These are phyloP conservation scores for Talaromyces sp. DNA, from an alignment of 2,329 filamentous ascomycete genomes.

Conservation along the genomic window DNA sequence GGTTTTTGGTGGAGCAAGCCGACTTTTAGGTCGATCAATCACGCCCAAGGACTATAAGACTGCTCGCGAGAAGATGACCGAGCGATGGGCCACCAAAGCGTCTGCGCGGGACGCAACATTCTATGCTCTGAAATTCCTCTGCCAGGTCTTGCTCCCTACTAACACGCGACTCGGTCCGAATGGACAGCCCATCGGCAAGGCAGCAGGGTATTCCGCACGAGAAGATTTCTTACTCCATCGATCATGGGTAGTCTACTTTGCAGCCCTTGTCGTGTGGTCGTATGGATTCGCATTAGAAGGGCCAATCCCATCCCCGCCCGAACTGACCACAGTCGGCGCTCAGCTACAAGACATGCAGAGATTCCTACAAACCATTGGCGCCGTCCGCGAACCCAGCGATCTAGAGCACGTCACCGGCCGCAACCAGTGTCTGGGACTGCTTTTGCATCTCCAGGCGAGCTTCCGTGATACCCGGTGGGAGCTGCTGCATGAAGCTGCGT, in stretches of 20 bases:
- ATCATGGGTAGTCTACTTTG: slow-evolving; percentile 94
- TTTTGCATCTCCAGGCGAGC: slow-evolving; percentile 75
- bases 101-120: slow-evolving; percentile 86
- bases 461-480: slow-evolving; percentile 87
- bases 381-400: slow-evolving; percentile 69
- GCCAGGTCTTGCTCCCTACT: slow-evolving; percentile 69
- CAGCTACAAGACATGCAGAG: slow-evolving; percentile 72
- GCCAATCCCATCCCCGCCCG: slow-evolving; percentile 50
- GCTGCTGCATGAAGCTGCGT: slow-evolving; percentile 79
- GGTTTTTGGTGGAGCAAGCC: slow-evolving; percentile 83
- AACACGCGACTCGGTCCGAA: neutral
- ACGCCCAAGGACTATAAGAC: slow-evolving; percentile 74
- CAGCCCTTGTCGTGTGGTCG: slow-evolving; percentile 86
- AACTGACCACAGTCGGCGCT: slow-evolving; percentile 58
- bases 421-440: slow-evolving; percentile 74
- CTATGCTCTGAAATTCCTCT: slow-evolving; percentile 84
- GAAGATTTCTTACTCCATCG: slow-evolving; percentile 87
- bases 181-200: slow-evolving; percentile 24
- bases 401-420: slow-evolving; percentile 68
- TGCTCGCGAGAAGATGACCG: slow-evolving; percentile 77
- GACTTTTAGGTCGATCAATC: slow-evolving; percentile 79
- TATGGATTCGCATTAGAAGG: slow-evolving; percentile 92
- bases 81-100: slow-evolving; percentile 82
- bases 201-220: slow-evolving; percentile 66
- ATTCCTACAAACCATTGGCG: slow-evolving; percentile 69